phyloP scores from a whole-genome alignment of 805 yeast genomes.

The Wickerhamomyces kurtzmanii region DNA sequence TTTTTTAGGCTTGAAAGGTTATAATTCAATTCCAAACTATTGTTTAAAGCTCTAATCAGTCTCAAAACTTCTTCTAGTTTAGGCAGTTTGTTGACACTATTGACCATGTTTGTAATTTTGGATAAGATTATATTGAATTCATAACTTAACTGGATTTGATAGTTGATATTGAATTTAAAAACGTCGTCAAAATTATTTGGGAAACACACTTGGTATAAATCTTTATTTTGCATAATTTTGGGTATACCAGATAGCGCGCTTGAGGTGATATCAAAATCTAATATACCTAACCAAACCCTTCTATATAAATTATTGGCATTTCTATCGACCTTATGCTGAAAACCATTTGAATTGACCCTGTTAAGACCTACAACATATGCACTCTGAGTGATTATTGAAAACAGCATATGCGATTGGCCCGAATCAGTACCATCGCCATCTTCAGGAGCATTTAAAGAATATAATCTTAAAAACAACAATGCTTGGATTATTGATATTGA shows the following conservation, averaged over 20 bases:
- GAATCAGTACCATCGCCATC: slow-evolving; percentile 37
- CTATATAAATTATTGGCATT: slow-evolving; percentile 14
- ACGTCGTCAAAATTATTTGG: slow-evolving; percentile 5
- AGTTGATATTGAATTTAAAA: slow-evolving; percentile 6
- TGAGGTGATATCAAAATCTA: slow-evolving; percentile 12
- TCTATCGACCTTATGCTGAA: slow-evolving; percentile 8
- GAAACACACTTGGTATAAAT: slow-evolving; percentile 8
- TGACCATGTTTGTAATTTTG: slow-evolving; percentile 11
- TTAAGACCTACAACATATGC: slow-evolving; percentile 36
- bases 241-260: slow-evolving; percentile 14
- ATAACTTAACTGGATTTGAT: slow-evolving; percentile 7
- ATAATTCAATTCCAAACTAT: slow-evolving; percentile 9
- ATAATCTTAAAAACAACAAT: slow-evolving; percentile 28
- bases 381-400: slow-evolving; percentile 30
- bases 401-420: slow-evolving; percentile 27
- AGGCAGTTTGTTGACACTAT: slow-evolving; percentile 8
- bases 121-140: slow-evolving; percentile 6
- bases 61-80: slow-evolving; percentile 9
- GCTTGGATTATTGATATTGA: slow-evolving; percentile 33
- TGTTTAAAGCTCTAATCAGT: slow-evolving; percentile 7
- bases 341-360: slow-evolving; percentile 30
- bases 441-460: slow-evolving; percentile 34
- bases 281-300: slow-evolving; percentile 14
- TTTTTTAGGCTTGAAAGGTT: slow-evolving; percentile 3
- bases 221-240: slow-evolving; percentile 10